phyloP scores from a whole-genome alignment of 177 flowering plant species.

The Vitis hybrid region DNA sequence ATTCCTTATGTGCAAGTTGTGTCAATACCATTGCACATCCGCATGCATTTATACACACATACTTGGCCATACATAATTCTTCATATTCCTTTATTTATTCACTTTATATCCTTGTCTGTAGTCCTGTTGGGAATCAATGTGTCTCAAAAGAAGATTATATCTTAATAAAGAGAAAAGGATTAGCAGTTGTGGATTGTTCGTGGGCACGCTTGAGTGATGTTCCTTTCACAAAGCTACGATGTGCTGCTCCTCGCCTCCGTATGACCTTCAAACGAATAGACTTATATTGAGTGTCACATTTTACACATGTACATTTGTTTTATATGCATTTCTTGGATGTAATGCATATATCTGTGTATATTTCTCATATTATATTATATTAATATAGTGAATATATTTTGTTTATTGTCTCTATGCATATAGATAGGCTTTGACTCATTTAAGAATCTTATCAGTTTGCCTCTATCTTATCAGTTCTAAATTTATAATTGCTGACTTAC shows the following conservation, averaged over 20 bases:
- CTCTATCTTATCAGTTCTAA: no score
- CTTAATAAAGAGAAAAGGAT: constrained; percentile 72
- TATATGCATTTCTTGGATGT: no score
- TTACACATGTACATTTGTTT: neutral
- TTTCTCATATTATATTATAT: no score
- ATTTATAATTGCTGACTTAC: no score
- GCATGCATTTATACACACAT: neutral
- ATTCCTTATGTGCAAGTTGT: neutral
- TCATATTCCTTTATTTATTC: neutral
- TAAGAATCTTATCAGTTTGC: no score
- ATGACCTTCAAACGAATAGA: constrained; percentile 25
- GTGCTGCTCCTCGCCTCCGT: constrained; percentile 93
- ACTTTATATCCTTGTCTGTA: constrained; percentile 29
- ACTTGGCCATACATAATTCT: neutral
- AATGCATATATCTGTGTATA: no score
- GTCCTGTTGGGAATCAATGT: constrained; percentile 89
- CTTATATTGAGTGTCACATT: neutral
- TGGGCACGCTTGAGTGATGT: constrained; percentile 97
- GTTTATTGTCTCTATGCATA: no score
- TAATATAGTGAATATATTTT: no score
- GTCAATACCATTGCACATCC: neutral
- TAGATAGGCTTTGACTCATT: no score
- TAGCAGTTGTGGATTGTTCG: constrained; percentile 98
- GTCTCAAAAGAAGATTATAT: constrained; percentile 81
- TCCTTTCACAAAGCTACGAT: constrained; percentile 89